Percentiles rank a stretch among this genome's conserved stretches.
Conservation (phyloP, 1,284 basidiomycete species). For the Albatrellus sp. region DNA sequence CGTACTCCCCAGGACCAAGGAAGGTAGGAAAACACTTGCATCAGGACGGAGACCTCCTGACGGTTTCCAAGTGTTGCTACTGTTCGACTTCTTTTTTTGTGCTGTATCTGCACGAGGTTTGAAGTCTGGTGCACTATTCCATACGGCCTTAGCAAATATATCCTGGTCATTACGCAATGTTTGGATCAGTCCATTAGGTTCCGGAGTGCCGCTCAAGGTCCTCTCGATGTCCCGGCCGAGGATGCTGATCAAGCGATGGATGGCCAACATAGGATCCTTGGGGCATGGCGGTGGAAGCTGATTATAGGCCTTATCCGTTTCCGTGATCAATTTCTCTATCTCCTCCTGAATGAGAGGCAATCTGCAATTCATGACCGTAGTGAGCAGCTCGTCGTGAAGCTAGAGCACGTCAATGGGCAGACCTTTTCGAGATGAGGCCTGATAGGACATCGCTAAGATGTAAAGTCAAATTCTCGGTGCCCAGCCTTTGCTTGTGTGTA, state of each 20-base stretch:
- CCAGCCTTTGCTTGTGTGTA: slow-evolving; percentile 35
- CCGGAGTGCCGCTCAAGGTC: slow-evolving; percentile 36
- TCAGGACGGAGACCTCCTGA: too few species aligned
- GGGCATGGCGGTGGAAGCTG: slow-evolving; percentile 36
- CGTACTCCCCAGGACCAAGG: too few species aligned
- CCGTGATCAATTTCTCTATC: slow-evolving; percentile 27
- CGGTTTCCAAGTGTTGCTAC: too few species aligned
- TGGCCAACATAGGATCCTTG: slow-evolving; percentile 35
- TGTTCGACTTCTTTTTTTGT: too few species aligned
- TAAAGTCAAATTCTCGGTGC: slow-evolving; percentile 39
- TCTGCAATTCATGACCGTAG: slow-evolving; percentile 19
- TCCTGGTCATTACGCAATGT: slow-evolving; percentile 35
- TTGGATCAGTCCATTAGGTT: slow-evolving; percentile 35
- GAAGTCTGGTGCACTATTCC: slow-evolving; percentile 33
- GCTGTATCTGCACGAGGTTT: slow-evolving; percentile 13
- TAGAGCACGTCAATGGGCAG: neutral
- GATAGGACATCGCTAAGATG: slow-evolving; percentile 23
- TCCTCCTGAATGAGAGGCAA: slow-evolving; percentile 44
- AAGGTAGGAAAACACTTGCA: too few species aligned
- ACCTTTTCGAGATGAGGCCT: slow-evolving; percentile 19
- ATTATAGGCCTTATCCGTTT: slow-evolving; percentile 21
- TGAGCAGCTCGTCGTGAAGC: neutral
- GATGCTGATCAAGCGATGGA: slow-evolving; percentile 27
- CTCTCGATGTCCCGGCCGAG: slow-evolving; percentile 31
- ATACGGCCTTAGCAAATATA: slow-evolving; percentile 31